Percentiles rank a stretch among this genome's conserved stretches.
phyloP scores from a whole-genome alignment of 75 land plant species.

The Selaginella moellendorffii region DNA sequence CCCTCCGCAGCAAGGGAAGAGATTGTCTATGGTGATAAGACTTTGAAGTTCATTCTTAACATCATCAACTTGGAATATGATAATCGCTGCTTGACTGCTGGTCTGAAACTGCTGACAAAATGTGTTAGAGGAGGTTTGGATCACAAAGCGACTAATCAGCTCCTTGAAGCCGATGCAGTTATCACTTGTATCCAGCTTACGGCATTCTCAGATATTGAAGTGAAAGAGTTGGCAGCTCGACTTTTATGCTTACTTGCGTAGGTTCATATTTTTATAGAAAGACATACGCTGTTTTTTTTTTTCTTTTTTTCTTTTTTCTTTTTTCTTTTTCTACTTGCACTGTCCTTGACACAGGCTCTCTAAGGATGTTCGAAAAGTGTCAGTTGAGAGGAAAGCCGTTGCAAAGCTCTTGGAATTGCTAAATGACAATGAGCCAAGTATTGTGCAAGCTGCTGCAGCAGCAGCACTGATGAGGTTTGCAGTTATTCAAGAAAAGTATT shows the following conservation, averaged over 20 bases:
- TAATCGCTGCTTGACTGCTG: neutral
- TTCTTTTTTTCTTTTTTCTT: neutral
- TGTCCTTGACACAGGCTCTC: neutral
- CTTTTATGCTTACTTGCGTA: conserved; percentile 8
- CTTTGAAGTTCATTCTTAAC: conserved; percentile 5
- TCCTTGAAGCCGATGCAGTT: conserved; percentile 8
- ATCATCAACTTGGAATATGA: conserved; percentile 9
- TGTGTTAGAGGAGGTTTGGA: conserved; percentile 16
- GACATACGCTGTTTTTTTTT: neutral
- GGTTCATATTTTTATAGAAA: neutral
- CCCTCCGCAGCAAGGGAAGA: conserved; percentile 14
- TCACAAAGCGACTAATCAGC: conserved; percentile 13
- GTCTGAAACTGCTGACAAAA: conserved; percentile 10
- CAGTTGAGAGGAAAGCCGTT: neutral
- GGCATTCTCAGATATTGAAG: neutral
- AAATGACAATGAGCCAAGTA: neutral
- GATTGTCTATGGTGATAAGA: conserved; percentile 6
- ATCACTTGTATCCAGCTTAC: neutral
- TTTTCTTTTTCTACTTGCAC: neutral
- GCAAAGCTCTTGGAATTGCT: neutral
- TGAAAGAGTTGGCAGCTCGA: conserved; percentile 4
- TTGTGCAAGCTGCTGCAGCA: conserved; percentile 11
- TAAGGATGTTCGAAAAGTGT: neutral
- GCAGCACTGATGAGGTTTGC: conserved; percentile 12
- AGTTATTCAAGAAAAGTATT: neutral